Evolutionary conservation across 2,329 filamentous ascomycete genomes (phyloP).

Genomic region (Herpotrichia juniperi): DNA sequence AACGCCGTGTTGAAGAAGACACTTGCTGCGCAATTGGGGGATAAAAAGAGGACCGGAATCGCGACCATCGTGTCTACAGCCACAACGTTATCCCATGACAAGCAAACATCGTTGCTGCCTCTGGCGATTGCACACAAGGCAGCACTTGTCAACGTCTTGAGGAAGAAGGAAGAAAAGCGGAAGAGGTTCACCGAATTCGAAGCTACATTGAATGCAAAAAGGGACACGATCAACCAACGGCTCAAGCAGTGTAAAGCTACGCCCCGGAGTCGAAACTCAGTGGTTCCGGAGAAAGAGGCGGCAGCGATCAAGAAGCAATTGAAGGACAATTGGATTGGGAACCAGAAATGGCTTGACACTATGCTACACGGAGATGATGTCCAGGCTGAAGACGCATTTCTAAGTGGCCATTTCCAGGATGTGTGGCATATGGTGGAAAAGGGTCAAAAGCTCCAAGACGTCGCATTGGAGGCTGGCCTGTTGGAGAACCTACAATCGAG

Average conservation of each 20-base stretch:
- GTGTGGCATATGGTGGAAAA: conserved; percentile 73
- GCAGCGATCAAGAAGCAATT: conserved; percentile 62
- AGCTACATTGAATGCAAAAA: conserved; percentile 68
- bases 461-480: conserved; percentile 59
- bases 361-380: conserved; percentile 71
- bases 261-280: conserved; percentile 26
- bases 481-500: conserved; percentile 74
- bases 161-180: conserved; percentile 65
- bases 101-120: conserved; percentile 59
- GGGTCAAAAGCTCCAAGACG: conserved; percentile 63
- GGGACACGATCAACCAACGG: conserved; percentile 61
- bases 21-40: conserved; percentile 58
- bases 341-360: conserved; percentile 73
- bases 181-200: conserved; percentile 68
- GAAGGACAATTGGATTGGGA: conserved; percentile 78
- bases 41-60: conserved; percentile 40
- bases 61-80: conserved; percentile 58
- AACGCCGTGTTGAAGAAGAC: conserved; percentile 78
- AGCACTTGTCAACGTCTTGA: conserved; percentile 66
- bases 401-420: conserved; percentile 70
- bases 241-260: conserved; percentile 50
- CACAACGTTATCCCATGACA: conserved; percentile 30
- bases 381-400: conserved; percentile 64
- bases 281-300: conserved; percentile 40
- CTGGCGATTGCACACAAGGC: conserved; percentile 76